Conservation (phyloP, 441 rosid species). For the Arabidopsis hybrid region DNA sequence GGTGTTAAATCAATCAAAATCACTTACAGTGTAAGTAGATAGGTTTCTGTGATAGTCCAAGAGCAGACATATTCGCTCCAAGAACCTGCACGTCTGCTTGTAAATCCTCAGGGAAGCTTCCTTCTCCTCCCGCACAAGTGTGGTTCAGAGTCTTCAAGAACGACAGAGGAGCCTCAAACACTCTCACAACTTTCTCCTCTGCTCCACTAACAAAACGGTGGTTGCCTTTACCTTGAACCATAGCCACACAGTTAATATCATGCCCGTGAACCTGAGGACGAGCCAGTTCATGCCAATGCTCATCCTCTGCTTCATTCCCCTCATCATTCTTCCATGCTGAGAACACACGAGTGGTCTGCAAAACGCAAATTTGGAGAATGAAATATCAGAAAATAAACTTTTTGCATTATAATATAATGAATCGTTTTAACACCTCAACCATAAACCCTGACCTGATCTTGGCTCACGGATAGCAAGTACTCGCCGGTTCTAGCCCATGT, state of each 20-base stretch:
- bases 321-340: conserved; percentile 74
- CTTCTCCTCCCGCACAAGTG: conserved; percentile 54
- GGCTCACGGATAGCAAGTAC: conserved; percentile 84
- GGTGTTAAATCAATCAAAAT: conserved; percentile 15
- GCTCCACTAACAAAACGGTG: conserved; percentile 95
- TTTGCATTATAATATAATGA: neutral
- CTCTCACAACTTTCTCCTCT: conserved; percentile 96
- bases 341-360: conserved; percentile 91
- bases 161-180: conserved; percentile 92
- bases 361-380: neutral
- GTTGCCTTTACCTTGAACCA: conserved; percentile 87
- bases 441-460: conserved; percentile 75
- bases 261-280: conserved; percentile 99
- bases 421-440: neutral
- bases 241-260: conserved; percentile 82
- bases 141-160: conserved; percentile 84
- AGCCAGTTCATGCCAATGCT: conserved; percentile 91
- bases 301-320: conserved; percentile 45
- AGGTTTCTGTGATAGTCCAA: conserved; percentile 96
- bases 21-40: conserved; percentile 72
- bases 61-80: conserved; percentile 98
- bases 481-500: conserved; percentile 83
- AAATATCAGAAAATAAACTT: conserved; percentile 2
- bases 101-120: conserved; percentile 60
- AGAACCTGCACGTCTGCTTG: conserved; percentile 74